Evolutionary conservation across 179 eudicot genomes (phyloP), one percentile per base, ranked within the genome.

Genomic region (Silene noctiflora): DNA sequence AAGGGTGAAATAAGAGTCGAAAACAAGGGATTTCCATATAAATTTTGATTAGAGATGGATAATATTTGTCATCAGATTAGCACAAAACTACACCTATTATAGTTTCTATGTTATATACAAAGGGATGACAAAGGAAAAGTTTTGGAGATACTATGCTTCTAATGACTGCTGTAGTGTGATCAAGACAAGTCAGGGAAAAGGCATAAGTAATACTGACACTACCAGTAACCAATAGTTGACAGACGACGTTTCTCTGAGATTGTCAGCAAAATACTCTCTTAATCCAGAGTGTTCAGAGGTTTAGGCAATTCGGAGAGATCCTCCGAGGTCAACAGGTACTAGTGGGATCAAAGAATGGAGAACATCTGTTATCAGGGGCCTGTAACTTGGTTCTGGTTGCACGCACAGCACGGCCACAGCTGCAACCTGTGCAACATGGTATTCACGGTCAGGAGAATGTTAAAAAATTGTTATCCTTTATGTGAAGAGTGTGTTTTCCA

Each of bases 301-400:
- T 55, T 69, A 64, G 22, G 67, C 58, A 72, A 79, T 46, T 84
- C 85, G 81, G 22, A 87, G 83, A 60, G 89, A 84, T 10, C 95
- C 92, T 22, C 95, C 90, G n/a, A 87, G 89, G 74, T 88, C 88
- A 69, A 71, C 75, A 8, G 92, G 89, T 12, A 90, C 95, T 44
- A 90, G 92, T n/a, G 92, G 95, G 73, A 90, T 86, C 11, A 90
- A 81, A 46, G 95, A 90, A 75, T 90, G 95, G 53, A 90, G 76
- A 61, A 90, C 89, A 56, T 90, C 89, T 4, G 92, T 90, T 71
- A 90, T 90, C 81, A 90, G 67, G 22, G 95, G 95, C 51, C 95
- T 77, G 74, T 90, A 90, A 80, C 92, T 88, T 17, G 95, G 91
- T 81, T 90, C 92, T n/a, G 89, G 82, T 75, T 90, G 95, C 27